Conservation (phyloP, 2,329 filamentous ascomycete species). For the Monilinia fructicola region DNA sequence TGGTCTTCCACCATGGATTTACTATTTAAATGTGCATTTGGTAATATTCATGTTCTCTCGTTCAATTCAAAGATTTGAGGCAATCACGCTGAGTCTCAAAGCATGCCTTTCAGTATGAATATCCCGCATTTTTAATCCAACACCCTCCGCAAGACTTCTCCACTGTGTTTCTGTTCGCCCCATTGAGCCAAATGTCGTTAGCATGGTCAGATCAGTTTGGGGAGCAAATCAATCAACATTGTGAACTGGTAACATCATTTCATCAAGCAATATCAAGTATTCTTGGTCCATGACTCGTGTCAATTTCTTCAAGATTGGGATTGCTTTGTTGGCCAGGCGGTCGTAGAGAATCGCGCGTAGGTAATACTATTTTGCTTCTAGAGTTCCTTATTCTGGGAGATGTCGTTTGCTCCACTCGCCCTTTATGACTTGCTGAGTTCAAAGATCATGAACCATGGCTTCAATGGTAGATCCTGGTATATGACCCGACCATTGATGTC, state of each 20-base stretch:
- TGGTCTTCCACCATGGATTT: too few relatives aligned
- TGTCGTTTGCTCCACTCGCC: not conserved
- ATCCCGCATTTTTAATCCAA: conserved; percentile 21
- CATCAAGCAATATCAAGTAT: conserved; percentile 46
- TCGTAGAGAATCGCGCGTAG: conserved; percentile 45
- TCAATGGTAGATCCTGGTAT: conserved; percentile 43
- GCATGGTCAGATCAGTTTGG: conserved; percentile 43
- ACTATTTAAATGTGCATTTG: too few relatives aligned
- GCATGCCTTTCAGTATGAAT: conserved; percentile 4
- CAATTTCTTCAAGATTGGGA: conserved; percentile 41
- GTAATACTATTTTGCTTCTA: conserved; percentile 40
- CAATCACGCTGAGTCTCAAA: not conserved
- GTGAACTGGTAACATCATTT: conserved; percentile 44
- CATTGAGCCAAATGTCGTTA: conserved; percentile 39
- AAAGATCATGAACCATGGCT: conserved; percentile 37
- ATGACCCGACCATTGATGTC: too few relatives aligned
- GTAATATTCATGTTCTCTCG: too few relatives aligned
- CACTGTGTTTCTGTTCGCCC: conserved; percentile 43
- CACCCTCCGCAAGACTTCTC: conserved; percentile 29
- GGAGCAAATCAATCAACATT: conserved; percentile 40
- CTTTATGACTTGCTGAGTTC: conserved; percentile 36
- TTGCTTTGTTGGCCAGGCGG: conserved; percentile 41
- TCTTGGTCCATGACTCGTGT: conserved; percentile 41
- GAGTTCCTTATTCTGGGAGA: not conserved
- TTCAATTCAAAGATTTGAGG: too few relatives aligned